These are phyloP conservation scores for Sugiyamaella neomexicana DNA, from an alignment of 1,139 yeast genomes.

Conservation along the genomic window DNA sequence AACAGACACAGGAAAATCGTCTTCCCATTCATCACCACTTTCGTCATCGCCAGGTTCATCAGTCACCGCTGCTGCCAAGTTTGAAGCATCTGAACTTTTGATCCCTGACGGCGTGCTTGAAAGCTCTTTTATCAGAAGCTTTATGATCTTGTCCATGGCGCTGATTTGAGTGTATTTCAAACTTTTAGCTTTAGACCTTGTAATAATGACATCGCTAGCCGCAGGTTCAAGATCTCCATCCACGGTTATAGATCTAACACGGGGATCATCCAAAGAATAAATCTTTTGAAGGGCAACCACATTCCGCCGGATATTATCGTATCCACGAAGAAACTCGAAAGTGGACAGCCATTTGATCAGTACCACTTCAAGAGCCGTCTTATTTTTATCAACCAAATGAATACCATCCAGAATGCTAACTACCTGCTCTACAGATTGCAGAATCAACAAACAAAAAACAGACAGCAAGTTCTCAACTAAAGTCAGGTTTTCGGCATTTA, in stretches of 20 bases:
- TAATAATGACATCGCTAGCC: conserved; percentile 62
- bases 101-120: conserved; percentile 41
- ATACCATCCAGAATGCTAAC: conserved; percentile 58
- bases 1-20: conserved; percentile 44
- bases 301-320: conserved; percentile 64
- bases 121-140: conserved; percentile 68
- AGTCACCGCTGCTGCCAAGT: conserved; percentile 34
- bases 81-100: conserved; percentile 39
- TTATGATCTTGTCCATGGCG: conserved; percentile 70
- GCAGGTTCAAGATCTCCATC: conserved; percentile 77
- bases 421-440: conserved; percentile 60
- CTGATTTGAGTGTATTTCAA: conserved; percentile 54
- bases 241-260: conserved; percentile 56
- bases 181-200: conserved; percentile 79
- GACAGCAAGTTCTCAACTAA: conserved; percentile 70
- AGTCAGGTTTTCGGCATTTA: conserved; percentile 64
- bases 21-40: conserved; percentile 72
- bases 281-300: conserved; percentile 69
- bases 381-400: conserved; percentile 36
- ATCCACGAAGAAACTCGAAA: conserved; percentile 79
- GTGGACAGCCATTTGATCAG: conserved; percentile 80
- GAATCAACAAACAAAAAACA: conserved; percentile 72
- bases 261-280: conserved; percentile 56
- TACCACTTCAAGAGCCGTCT: conserved; percentile 49
- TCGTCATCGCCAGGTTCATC: conserved; percentile 36